Evolutionary conservation across 78 protist genomes (phyloP).

Genomic region (Dictyostelium firmibasis): DNA sequence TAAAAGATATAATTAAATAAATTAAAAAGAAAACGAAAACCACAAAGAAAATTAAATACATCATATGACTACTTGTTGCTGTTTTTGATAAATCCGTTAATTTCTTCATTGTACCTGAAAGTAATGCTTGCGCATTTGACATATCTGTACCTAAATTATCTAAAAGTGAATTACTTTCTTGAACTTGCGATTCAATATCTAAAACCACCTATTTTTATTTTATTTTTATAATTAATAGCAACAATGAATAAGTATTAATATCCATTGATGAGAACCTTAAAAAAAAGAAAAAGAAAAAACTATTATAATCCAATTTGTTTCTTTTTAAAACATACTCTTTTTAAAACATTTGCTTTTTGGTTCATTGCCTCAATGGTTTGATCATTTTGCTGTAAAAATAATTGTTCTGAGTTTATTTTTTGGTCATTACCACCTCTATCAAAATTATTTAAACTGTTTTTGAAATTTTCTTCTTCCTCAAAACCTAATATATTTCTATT

Average conservation of each 20-base stretch:
- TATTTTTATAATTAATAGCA: no score
- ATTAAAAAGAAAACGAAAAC: constrained; percentile 51
- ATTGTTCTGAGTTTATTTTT: constrained; percentile 46
- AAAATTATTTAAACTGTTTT: constrained; percentile 2
- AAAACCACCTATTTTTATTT: constrained; percentile 35
- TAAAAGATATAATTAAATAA: not conserved
- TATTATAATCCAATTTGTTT: not conserved
- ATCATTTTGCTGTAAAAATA: constrained; percentile 56
- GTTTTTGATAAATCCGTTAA: constrained; percentile 45
- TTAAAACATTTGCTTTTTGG: constrained; percentile 24
- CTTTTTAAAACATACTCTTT: constrained; percentile 14
- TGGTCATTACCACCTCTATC: not conserved
- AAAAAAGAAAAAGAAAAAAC: not conserved
- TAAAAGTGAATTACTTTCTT: constrained; percentile 59
- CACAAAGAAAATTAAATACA: constrained; percentile 35
- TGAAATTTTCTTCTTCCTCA: constrained; percentile 27
- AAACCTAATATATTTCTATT: constrained; percentile 68
- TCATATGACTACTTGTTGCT: constrained; percentile 72
- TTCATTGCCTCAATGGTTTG: constrained; percentile 6
- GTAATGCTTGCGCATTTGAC: constrained; percentile 22
- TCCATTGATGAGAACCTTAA: not conserved
- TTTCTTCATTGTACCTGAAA: constrained; percentile 71
- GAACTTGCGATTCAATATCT: constrained; percentile 73
- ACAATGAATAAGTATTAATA: not conserved
- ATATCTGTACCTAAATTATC: constrained; percentile 40